These are phyloP conservation scores for Phialemoniopsis sp. DNA, from an alignment of 2,329 filamentous ascomycete genomes.

Conservation along the genomic window DNA sequence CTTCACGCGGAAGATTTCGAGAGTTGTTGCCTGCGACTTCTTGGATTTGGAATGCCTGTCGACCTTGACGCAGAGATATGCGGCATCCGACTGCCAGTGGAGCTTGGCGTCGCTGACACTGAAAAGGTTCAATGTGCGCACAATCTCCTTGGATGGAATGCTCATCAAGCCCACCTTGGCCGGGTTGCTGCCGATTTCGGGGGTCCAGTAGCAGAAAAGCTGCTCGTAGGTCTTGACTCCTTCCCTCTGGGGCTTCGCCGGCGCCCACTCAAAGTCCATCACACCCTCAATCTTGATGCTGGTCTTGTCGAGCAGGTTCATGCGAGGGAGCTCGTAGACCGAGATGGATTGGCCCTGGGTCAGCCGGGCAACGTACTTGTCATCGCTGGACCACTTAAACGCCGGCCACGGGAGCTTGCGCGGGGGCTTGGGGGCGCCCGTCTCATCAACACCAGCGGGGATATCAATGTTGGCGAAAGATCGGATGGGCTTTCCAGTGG, in stretches of 20 bases:
- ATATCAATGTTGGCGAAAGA: constrained; percentile 91
- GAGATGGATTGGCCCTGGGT: constrained; percentile 88
- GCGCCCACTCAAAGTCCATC: constrained; percentile 97
- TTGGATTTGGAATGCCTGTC: constrained; percentile 98
- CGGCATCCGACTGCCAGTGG: constrained; percentile 94
- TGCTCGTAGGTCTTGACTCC: constrained; percentile 91
- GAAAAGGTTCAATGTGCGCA: constrained; percentile 94
- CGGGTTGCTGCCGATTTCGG: constrained; percentile 95
- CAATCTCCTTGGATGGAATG: constrained; percentile 88
- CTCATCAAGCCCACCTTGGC: constrained; percentile 97
- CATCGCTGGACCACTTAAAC: constrained; percentile 98
- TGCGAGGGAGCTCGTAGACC: constrained; percentile 86
- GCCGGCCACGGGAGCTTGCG: constrained; percentile 97
- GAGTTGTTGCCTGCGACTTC: constrained; percentile 93
- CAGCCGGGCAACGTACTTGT: constrained; percentile 93
- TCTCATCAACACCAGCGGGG: constrained; percentile 55
- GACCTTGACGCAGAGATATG: constrained; percentile 97
- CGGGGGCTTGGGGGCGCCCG: constrained; percentile 60
- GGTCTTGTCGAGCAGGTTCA: constrained; percentile 86
- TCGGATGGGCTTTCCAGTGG: constrained; percentile 81
- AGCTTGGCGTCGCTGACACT: constrained; percentile 97
- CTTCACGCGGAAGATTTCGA: constrained; percentile 95
- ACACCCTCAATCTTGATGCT: constrained; percentile 95
- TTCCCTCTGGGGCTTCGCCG: constrained; percentile 75
- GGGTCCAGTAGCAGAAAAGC: constrained; percentile 97